Evolutionary conservation across 148 eudicot genomes (phyloP), one percentile per base, ranked within the genome.

Genomic region (Rheum nobile): DNA sequence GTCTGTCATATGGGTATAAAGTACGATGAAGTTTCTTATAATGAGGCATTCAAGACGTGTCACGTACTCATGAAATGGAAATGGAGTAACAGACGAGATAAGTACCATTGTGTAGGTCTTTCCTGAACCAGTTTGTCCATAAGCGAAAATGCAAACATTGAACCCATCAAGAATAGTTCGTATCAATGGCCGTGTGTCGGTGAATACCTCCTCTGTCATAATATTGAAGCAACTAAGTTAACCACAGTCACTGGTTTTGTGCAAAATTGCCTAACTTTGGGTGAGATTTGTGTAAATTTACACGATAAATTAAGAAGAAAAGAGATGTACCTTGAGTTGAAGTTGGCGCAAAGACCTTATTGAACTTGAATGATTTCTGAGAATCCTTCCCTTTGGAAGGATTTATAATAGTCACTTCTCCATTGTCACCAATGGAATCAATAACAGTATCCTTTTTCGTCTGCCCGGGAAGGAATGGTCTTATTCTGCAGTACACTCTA

Each of bases 291-390:
- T 50, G 26, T n/a, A 19, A 21, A 35, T 21, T 4, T 50, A 50
- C 32, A 4, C 17, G 8, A 28, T 11, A 11, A 54, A 54, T n/a
- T 21, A 22, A 22, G 28, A 54, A 26, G 5, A 0, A 29, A 41
- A 65, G 32, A 34, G 2, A 63, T 14, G 38, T 63, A 71, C 73
- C 73, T 71, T 71, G 73, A 41, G 73, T 38, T 38, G 73, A 39
- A 39, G n/a, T 10, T 32, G 46, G 73, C 29, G 46, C 29, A 71
- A 38, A 71, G 16, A 71, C 73, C 73, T 71, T 71, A 71, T 71
- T 71, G 73, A 71, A 71, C 73, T 71, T 71, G 73, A 71, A 71
- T 22, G 73, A 39, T 71, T 71, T 71, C 73, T 71, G 73, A 39
- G 73, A 21, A 9, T 71, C 73, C 50, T 71, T 71, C 50, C 73